phyloP scores from a whole-genome alignment of 106 monocot genomes.

The Chionographis japonica region DNA sequence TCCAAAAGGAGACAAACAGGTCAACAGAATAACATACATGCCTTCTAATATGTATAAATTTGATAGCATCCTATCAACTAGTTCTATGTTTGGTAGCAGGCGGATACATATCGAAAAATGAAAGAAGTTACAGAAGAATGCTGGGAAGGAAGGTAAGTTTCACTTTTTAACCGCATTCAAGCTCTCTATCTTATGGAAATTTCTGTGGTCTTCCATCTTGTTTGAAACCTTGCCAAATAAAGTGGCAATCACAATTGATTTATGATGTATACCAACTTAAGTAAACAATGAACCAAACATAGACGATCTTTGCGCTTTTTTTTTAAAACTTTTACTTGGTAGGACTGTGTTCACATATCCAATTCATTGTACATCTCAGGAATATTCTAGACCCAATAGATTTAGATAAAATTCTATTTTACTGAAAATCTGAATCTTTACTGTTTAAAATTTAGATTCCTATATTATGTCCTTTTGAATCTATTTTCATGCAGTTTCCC shows the following conservation, averaged over 20 bases:
- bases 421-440: neutral
- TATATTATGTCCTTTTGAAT: neutral
- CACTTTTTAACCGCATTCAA: neutral
- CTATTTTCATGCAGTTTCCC: slow-evolving; percentile 60
- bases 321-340: too few relatives aligned
- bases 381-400: too few relatives aligned
- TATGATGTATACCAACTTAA: too few relatives aligned
- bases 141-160: slow-evolving; percentile 78
- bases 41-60: neutral
- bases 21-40: slow-evolving; percentile 10
- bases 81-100: slow-evolving; percentile 32
- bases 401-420: too few relatives aligned
- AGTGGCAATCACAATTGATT: too few relatives aligned
- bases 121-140: slow-evolving; percentile 71
- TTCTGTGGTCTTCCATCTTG: too few relatives aligned
- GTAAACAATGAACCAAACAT: too few relatives aligned
- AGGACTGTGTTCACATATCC: too few relatives aligned
- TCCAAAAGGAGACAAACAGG: slow-evolving; percentile 86
- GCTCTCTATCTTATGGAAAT: neutral
- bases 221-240: too few relatives aligned
- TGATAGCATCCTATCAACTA: neutral
- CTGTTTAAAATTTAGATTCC: neutral
- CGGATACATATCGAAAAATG: slow-evolving; percentile 91
- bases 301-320: too few relatives aligned
- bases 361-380: too few relatives aligned